phyloP scores from a whole-genome alignment of 306 rosid species.

The Luffa acutangula region DNA sequence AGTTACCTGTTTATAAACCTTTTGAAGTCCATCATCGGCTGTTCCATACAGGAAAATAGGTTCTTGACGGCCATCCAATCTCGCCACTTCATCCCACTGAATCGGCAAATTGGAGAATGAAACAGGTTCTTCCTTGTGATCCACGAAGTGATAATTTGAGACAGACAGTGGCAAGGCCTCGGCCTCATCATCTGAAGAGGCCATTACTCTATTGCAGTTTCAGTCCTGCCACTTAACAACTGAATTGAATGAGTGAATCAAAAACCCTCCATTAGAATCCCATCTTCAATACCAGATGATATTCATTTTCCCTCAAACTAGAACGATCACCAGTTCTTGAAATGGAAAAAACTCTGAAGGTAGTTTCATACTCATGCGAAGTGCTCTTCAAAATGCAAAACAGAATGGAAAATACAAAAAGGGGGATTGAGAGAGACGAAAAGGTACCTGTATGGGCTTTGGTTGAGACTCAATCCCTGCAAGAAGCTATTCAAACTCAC shows the following conservation, averaged over 20 bases:
- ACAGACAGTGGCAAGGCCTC: slow-evolving; percentile 35
- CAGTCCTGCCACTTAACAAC: slow-evolving; percentile 18
- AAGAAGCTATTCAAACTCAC: neutral
- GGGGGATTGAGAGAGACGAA: neutral
- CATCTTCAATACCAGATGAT: neutral
- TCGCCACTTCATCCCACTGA: slow-evolving; percentile 46
- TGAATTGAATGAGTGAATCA: neutral
- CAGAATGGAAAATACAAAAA: neutral
- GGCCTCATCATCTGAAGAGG: slow-evolving; percentile 71
- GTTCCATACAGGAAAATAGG: slow-evolving; percentile 44
- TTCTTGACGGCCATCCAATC: slow-evolving; percentile 14
- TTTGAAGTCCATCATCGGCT: slow-evolving; percentile 59
- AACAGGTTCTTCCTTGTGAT: slow-evolving; percentile 34
- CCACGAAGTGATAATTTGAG: slow-evolving; percentile 56
- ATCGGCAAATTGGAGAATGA: slow-evolving; percentile 62
- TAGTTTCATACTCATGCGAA: neutral
- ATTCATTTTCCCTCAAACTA: neutral
- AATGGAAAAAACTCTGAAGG: neutral
- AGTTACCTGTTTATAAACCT: slow-evolving; percentile 41
- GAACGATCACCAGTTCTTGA: neutral
- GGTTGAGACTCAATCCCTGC: neutral
- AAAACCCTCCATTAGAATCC: neutral
- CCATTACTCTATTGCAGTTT: slow-evolving; percentile 31
- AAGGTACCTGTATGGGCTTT: neutral
- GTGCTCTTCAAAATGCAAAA: neutral